Evolutionary conservation across 805 yeast species (phyloP).

Genomic region (Cyberlindnera xylosilytica): DNA sequence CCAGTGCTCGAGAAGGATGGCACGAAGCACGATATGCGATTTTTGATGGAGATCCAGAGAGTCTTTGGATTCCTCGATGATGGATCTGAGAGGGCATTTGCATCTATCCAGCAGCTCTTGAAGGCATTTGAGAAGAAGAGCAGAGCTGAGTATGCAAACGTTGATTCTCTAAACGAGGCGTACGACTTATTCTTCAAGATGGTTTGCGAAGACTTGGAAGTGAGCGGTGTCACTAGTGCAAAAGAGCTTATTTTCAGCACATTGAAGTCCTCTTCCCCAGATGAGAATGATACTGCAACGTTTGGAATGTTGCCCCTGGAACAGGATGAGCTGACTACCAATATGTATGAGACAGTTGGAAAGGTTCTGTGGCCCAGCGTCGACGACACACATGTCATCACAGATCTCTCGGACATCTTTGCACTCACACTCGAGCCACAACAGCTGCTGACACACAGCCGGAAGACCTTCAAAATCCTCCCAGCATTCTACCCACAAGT

Average conservation of each 20-base stretch:
- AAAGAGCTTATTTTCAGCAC: slow-evolving; percentile 8
- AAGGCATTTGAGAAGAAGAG: slow-evolving; percentile 28
- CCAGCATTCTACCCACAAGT: not conserved
- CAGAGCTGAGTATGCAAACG: slow-evolving; percentile 9
- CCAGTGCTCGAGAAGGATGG: slow-evolving; percentile 19
- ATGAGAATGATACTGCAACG: not conserved
- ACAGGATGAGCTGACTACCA: not conserved
- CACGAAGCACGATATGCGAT: slow-evolving; percentile 25
- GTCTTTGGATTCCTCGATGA: slow-evolving; percentile 35
- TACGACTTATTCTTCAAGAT: slow-evolving; percentile 18
- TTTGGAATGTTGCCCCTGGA: slow-evolving; percentile 6
- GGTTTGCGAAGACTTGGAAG: slow-evolving; percentile 10
- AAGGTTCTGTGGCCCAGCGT: not conserved
- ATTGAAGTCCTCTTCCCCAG: not conserved
- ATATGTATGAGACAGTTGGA: not conserved
- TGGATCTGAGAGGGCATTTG: slow-evolving; percentile 35
- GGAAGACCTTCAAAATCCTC: not conserved
- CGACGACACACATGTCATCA: not conserved
- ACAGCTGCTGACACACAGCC: not conserved
- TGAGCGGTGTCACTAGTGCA: slow-evolving; percentile 3
- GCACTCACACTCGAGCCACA: not conserved
- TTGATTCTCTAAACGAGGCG: slow-evolving; percentile 21
- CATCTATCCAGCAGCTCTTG: slow-evolving; percentile 34
- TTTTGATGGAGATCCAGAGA: slow-evolving; percentile 37
- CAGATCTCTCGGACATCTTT: not conserved